These are phyloP conservation scores for Elsinoe ampelina DNA, from an alignment of 2,329 filamentous ascomycete genomes.

Conservation along the genomic window DNA sequence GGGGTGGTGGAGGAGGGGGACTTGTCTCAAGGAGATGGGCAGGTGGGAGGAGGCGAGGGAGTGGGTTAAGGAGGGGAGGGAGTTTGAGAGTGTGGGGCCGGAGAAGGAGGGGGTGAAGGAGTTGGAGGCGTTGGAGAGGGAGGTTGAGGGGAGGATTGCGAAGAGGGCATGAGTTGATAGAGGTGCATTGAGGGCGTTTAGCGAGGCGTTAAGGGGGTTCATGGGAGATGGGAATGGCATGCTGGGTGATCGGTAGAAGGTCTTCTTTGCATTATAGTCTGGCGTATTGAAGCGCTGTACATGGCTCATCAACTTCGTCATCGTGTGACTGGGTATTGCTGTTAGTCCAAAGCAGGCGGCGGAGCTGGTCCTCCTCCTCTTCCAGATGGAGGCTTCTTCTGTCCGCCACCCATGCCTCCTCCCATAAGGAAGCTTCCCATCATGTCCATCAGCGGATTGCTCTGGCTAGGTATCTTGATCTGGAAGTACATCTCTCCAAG, in stretches of 20 bases:
- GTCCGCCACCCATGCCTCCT: slow-evolving; percentile 42
- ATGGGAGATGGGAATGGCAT: slow-evolving; percentile 1
- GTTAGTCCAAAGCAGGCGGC: slow-evolving; percentile 27
- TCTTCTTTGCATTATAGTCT: neutral
- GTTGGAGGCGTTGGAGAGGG: slow-evolving; percentile 16
- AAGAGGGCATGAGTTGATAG: slow-evolving; percentile 13
- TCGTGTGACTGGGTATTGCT: neutral
- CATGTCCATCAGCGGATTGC: slow-evolving; percentile 94
- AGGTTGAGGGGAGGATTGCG: slow-evolving; percentile 14
- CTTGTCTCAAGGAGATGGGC: slow-evolving; percentile 85
- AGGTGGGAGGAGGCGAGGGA: slow-evolving; percentile 69
- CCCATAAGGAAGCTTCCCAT: slow-evolving; percentile 92
- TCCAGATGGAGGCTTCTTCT: slow-evolving; percentile 35
- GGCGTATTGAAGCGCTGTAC: slow-evolving; percentile 9
- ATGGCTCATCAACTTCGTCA: slow-evolving; percentile 12
- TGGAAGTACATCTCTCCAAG: slow-evolving; percentile 96
- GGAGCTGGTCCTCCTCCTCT: slow-evolving; percentile 37
- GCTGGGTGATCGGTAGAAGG: slow-evolving; percentile 4
- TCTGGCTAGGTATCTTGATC: slow-evolving; percentile 78
- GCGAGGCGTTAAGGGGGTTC: slow-evolving; percentile 10
- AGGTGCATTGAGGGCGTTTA: slow-evolving; percentile 15
- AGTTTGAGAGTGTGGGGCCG: slow-evolving; percentile 61
- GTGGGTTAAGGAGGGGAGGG: slow-evolving; percentile 68
- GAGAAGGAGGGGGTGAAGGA: slow-evolving; percentile 24
- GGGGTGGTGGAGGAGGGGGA: slow-evolving; percentile 84